Conservation (phyloP, 2,329 filamentous ascomycete genomes). For the Ophiostoma populinum region DNA sequence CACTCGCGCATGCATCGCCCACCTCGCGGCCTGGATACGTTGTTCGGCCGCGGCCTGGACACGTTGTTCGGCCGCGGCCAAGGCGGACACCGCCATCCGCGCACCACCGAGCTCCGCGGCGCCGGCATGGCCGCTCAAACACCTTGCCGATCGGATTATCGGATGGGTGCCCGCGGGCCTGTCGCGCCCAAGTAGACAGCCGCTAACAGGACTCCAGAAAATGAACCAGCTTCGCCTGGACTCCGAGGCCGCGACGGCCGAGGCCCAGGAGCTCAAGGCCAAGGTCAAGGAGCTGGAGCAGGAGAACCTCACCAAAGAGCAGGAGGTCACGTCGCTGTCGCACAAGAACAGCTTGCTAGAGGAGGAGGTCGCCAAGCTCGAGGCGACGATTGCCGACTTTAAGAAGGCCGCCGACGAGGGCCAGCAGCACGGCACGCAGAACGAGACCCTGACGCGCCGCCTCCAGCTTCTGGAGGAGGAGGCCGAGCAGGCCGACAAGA, state of each 20-base stretch:
- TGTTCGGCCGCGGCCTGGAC: too few relatives aligned
- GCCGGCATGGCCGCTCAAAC: too few relatives aligned
- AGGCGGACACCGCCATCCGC: too few relatives aligned
- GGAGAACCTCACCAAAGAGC: conserved; percentile 91
- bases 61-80: too few relatives aligned
- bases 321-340: conserved; percentile 89
- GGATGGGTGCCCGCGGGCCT: too few relatives aligned
- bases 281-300: conserved; percentile 86
- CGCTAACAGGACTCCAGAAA: conserved; percentile 41
- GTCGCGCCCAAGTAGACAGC: not conserved
- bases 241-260: conserved; percentile 66
- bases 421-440: conserved; percentile 68
- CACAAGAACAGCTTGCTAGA: conserved; percentile 93
- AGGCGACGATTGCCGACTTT: conserved; percentile 63
- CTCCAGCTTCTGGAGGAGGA: conserved; percentile 95
- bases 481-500: conserved; percentile 91
- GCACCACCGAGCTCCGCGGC: too few relatives aligned
- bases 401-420: conserved; percentile 78
- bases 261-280: conserved; percentile 72
- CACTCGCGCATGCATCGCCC: too few relatives aligned
- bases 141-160: too few relatives aligned
- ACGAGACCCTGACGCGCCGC: conserved; percentile 80
- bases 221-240: conserved; percentile 90
- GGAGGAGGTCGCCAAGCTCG: conserved; percentile 80
- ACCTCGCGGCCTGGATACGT: too few relatives aligned